Evolutionary conservation across 192 early-diverging fungal genomes (phyloP), one percentile per base, ranked within the genome.

Genomic region (Phycomyces nitens): DNA sequence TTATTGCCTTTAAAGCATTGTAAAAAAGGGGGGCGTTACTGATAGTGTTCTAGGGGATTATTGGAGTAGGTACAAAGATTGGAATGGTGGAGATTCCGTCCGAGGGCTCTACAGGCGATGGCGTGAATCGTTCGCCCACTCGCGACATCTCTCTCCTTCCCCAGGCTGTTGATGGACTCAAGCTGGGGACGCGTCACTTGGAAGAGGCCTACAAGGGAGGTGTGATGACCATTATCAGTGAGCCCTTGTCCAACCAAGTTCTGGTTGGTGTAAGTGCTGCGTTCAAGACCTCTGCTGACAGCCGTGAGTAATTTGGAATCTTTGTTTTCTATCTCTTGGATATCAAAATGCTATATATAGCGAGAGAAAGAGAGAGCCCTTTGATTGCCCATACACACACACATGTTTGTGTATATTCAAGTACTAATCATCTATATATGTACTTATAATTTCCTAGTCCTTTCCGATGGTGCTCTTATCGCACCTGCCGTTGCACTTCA

Each of bases 81-180:
- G 91, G 91, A 5, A 64, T 92, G 34, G 69, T 76, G 16, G 91
- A 92, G 66, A 92, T 92, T 64, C 41, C 64, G 20, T 52, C 66
- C 2, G 91, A 92, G 66, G 65, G 55, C 2, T 51, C 64, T 15
- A 89, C 87, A 23, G 65, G 73, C 20, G 89, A 91, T 76, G 89
- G 89, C 9, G 59, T 74, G 15, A 75, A 24, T 55, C 18, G 60
- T 3, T 38, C 39, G 26, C 16, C 54, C 15, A 49, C 34, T 40
- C 54, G 41, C 27, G 65, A 65, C 27, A 21, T 71, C n/a, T 58
- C 75, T 8, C 41, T 72, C 8, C 52, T 73, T 39, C 50, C 81
- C 6, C 50, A 72, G 40, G 82, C 89, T 49, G 66, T 83, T n/a
- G 88, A 90, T 62, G 90, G 89, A 11, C 58, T 91, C 24, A 80